These are phyloP conservation scores for Magnusiomyces tetraspermus DNA, from an alignment of 1,139 yeast genomes.

Conservation along the genomic window DNA sequence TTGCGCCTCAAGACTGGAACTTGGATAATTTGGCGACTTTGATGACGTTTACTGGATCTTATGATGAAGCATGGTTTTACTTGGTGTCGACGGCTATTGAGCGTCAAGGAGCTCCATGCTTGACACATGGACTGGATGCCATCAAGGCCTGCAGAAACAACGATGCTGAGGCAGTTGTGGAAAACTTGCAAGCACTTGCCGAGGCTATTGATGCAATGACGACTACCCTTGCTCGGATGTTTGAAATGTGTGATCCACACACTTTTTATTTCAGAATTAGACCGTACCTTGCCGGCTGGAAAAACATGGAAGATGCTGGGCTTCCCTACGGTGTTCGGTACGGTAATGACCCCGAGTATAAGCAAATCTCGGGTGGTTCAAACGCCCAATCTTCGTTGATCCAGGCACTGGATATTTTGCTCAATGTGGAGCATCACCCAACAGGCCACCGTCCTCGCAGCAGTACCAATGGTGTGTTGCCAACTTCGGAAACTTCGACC, in stretches of 20 bases:
- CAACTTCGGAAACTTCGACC: conserved; percentile 1
- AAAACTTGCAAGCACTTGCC: conserved; percentile 54
- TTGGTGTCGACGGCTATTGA: conserved; percentile 82
- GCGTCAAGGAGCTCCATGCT: conserved; percentile 61
- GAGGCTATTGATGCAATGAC: conserved; percentile 69
- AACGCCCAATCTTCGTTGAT: conserved; percentile 88
- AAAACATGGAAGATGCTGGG: conserved; percentile 82
- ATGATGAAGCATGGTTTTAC: conserved; percentile 92
- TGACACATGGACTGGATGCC: conserved; percentile 53
- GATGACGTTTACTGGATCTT: conserved; percentile 79
- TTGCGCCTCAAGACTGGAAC: conserved; percentile 34
- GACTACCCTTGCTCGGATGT: conserved; percentile 70
- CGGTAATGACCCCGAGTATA: conserved; percentile 52
- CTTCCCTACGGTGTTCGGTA: conserved; percentile 69
- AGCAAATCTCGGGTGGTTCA: conserved; percentile 78
- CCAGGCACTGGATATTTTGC: conserved; percentile 71
- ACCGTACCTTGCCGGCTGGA: conserved; percentile 92
- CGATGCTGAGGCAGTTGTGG: conserved; percentile 36
- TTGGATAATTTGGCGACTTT: conserved; percentile 69
- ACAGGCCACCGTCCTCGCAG: conserved; percentile 25
- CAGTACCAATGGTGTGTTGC: conserved; percentile 9
- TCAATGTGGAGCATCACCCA: conserved; percentile 62
- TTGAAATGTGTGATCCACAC: conserved; percentile 92
- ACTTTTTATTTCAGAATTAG: conserved; percentile 77
- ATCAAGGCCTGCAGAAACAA: conserved; percentile 44